Evolutionary conservation across 202 grass and related monocot genomes (phyloP).

Genomic region (Schoenoplectus tabernaemontani): DNA sequence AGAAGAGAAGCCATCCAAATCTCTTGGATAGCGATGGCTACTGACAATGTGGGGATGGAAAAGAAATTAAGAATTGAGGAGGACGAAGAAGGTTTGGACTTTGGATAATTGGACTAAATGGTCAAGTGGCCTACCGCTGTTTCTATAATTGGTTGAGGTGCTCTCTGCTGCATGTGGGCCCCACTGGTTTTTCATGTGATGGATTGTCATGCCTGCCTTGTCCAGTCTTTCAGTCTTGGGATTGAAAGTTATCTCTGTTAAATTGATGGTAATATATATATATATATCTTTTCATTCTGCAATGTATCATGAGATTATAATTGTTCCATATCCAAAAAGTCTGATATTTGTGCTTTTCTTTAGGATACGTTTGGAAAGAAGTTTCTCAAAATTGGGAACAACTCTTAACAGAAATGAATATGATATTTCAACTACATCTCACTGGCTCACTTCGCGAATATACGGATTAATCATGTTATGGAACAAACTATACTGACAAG

Average conservation of each 20-base stretch:
- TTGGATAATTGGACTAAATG: neutral
- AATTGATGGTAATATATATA: neutral
- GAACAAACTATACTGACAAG: no score
- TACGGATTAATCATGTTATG: no score
- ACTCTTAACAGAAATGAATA: neutral
- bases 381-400: no score
- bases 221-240: neutral
- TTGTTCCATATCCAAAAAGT: neutral
- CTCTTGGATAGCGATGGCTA: constrained; percentile 15
- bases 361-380: no score
- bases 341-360: no score
- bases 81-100: neutral
- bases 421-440: no score
- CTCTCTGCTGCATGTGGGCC: neutral
- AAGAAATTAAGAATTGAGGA: neutral
- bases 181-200: neutral
- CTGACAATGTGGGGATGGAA: constrained; percentile 11
- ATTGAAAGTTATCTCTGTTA: neutral
- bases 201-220: neutral
- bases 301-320: neutral
- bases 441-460: no score
- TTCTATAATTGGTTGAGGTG: neutral
- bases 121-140: neutral
- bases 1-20: neutral
- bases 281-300: neutral